Base-by-base conservation (phyloP, 768 basidiomycete species). In the Tricholoma terreum region DNA sequence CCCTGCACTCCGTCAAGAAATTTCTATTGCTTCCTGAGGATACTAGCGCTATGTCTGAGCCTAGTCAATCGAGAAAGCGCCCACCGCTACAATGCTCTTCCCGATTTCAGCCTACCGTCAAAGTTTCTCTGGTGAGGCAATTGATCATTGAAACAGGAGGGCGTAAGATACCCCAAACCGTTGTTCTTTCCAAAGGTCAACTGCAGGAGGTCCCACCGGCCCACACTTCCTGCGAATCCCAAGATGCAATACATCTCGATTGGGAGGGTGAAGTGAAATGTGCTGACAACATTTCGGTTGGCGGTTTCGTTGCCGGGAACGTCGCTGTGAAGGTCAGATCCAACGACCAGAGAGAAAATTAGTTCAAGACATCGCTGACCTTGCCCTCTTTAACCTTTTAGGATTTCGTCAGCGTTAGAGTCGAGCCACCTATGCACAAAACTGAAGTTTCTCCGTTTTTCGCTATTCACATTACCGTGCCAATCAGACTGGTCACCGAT, bases 401-500 rank as follows among this genome's bases (percentile, higher is more conserved):
- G 45, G 45, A 46, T 8, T 46, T 27, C 6, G 6, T 46, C 5
- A 12, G 77, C 14, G 66, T 87, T 22, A 70, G 74, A 3, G 61
- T 87, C 11, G 60, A 45, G 61, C 72, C n/a, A 80, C 83, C 58
- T 15, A 49, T 52, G 2, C 15, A 67, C 68, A 11, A 67, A 58
- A 70, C 69, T 22, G 67, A 62, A 21, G 27, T 51, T 14, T 69
- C 75, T 38, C 62, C 78, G 61, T 55, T 79, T 65, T 24, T 70
- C 65, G 55, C 62, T 54, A 56, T 77, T 15, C 79, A 79, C 64
- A 63, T 84, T 49, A 73, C 72, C 11, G 73, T 83, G 57, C 80
- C 84, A 1, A 81, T 87, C 50, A 75, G 78, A 51, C 65, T 89
- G 30, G 84, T 83, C 35, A 85, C 85, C 1, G 84, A 89, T 58